Conservation (phyloP, 768 basidiomycete species). For the Pleurotus cornucopiae region DNA sequence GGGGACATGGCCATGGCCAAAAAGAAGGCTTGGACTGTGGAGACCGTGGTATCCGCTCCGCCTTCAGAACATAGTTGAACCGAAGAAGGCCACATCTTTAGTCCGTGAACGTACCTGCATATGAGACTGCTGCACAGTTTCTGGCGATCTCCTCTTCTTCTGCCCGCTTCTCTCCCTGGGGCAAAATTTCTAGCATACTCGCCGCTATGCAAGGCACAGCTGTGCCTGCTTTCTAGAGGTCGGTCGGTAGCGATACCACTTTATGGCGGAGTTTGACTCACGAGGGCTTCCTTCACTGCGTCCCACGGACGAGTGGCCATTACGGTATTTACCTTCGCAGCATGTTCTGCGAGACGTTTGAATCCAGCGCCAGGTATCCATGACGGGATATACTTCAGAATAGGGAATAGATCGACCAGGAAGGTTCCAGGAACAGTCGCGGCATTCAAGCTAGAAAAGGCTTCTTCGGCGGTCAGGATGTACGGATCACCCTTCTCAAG, state of each 20-base stretch:
- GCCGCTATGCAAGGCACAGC: constrained; percentile 5
- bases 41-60: constrained; percentile 10
- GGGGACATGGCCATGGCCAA: constrained; percentile 16
- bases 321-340: constrained; percentile 1
- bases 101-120: constrained; percentile 1
- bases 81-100: neutral
- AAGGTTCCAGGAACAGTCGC: constrained; percentile 5
- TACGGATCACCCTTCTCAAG: neutral
- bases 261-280: neutral
- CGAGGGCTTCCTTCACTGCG: constrained; percentile 4
- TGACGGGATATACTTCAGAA: constrained; percentile 5
- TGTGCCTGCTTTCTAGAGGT: neutral
- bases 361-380: constrained; percentile 7
- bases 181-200: constrained; percentile 2
- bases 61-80: constrained; percentile 2
- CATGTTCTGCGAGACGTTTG: constrained; percentile 1
- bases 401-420: constrained; percentile 6
- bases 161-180: constrained; percentile 1
- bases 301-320: constrained; percentile 5
- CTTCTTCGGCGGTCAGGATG: constrained; percentile 6
- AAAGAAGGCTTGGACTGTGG: constrained; percentile 12
- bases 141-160: constrained; percentile 5
- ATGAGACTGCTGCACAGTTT: constrained; percentile 6
- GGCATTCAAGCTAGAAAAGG: constrained; percentile 4
- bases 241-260: neutral